Percentiles rank a stretch among this genome's conserved stretches.
These are phyloP conservation scores for Collybia sordida DNA, from an alignment of 768 basidiomycete species.

Conservation along the genomic window DNA sequence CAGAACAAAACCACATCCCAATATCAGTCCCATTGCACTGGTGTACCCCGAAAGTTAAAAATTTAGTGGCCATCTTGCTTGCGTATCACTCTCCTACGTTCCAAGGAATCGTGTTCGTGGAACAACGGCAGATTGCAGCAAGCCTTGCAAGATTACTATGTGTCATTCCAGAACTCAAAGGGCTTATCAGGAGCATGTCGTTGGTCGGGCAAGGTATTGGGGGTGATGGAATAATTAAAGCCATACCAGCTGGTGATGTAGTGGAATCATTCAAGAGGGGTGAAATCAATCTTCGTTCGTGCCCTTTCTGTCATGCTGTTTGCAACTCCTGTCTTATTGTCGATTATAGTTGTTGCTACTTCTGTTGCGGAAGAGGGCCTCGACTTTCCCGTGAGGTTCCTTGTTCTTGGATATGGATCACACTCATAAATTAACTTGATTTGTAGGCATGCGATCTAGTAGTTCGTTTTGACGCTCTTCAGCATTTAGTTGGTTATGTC, in stretches of 20 bases:
- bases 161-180: slow-evolving; percentile 55
- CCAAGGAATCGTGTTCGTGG: slow-evolving; percentile 85
- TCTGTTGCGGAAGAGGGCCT: slow-evolving; percentile 92
- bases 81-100: slow-evolving; percentile 54
- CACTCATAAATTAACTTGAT: slow-evolving; percentile 7
- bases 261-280: slow-evolving; percentile 66
- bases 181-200: slow-evolving; percentile 57
- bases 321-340: slow-evolving; percentile 2
- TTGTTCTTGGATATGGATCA: background rate
- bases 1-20: slow-evolving; percentile 30
- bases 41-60: slow-evolving; percentile 72
- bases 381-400: slow-evolving; percentile 70
- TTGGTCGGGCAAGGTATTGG: slow-evolving; percentile 70
- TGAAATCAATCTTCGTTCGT: slow-evolving; percentile 67
- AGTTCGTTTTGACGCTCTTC: slow-evolving; percentile 79
- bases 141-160: slow-evolving; percentile 67
- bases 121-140: slow-evolving; percentile 78
- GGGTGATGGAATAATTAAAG: slow-evolving; percentile 38
- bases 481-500: slow-evolving; percentile 84
- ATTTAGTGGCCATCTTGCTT: slow-evolving; percentile 60
- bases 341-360: slow-evolving; percentile 66
- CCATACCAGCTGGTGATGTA: slow-evolving; percentile 44
- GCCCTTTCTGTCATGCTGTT: background rate
- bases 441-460: slow-evolving; percentile 84
- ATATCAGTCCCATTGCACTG: slow-evolving; percentile 51